Conservation (phyloP, 2,329 filamentous ascomycete species). For the Penicillium concentricum region DNA sequence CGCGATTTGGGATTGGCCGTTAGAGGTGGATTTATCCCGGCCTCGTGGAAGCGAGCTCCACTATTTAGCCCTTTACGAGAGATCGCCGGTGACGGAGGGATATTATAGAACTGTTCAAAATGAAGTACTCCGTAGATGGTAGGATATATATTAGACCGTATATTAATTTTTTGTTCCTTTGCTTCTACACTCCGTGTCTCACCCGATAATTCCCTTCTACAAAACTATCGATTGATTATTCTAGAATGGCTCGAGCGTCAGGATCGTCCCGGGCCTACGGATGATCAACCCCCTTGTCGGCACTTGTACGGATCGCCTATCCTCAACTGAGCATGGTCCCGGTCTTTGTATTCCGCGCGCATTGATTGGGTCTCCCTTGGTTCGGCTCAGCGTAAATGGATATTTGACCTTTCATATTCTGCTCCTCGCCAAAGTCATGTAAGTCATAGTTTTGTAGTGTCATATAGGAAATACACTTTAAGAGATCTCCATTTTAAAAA, state of each 20-base stretch:
- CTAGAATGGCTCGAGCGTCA: slow-evolving; percentile 7
- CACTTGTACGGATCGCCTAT: slow-evolving; percentile 11
- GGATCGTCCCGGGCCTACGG: slow-evolving; percentile 8
- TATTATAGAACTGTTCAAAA: neutral
- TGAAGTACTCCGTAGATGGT: neutral
- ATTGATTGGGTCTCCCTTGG: slow-evolving; percentile 7
- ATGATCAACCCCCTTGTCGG: slow-evolving; percentile 11
- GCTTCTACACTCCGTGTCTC: neutral
- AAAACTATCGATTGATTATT: neutral
- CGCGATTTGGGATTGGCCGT: slow-evolving; percentile 20
- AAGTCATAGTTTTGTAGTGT: neutral
- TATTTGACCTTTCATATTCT: neutral
- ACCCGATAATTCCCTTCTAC: neutral
- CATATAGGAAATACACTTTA: neutral
- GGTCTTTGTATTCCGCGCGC: neutral
- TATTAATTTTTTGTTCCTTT: neutral
- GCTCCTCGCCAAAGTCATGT: neutral
- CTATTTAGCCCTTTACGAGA: slow-evolving; percentile 17
- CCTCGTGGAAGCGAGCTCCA: slow-evolving; percentile 30
- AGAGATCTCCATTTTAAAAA: neutral
- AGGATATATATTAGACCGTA: neutral
- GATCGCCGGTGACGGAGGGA: slow-evolving; percentile 16
- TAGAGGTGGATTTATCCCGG: slow-evolving; percentile 14
- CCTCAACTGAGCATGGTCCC: slow-evolving; percentile 1
- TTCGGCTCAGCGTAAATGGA: slow-evolving; percentile 4